Base-by-base conservation (phyloP, 2,329 filamentous ascomycete genomes). In the Aspergillus ruber region DNA sequence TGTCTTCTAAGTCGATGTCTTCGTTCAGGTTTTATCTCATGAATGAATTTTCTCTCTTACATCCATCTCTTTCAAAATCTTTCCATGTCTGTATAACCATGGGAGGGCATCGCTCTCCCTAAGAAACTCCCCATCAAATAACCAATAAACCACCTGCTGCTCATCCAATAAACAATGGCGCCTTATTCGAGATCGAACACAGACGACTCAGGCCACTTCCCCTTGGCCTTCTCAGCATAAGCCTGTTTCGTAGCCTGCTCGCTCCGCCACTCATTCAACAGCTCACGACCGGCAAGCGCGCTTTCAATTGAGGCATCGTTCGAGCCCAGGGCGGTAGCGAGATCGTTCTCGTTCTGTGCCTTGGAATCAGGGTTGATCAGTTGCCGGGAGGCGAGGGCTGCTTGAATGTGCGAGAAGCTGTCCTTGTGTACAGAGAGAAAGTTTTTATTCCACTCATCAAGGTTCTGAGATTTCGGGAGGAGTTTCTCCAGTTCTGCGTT, bases 401-500 rank as follows among this genome's bases (percentile, higher is more conserved):
- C 78, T 47, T 87, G 78, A 3, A 84, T 72, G 60, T 88, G 82
- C 13, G 73, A 54, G 5, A 80, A 73, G 63, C 82, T 86, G 47
- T 76, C 66, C 55, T 80, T 79, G 71, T 91, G 77, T 55, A 78
- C 74, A 38, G 76, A 64, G 15, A 83, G 67, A 66, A 83, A 91
- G 18, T 80, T 77, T 35, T 83, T 74, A 66, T 90, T 91, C 70
- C 78, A 80, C 55, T 81, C 74, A 42, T 76, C 71, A 39, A 88
- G 74, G 44, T 84, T 77, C 17, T 74, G 68, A 33, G 71, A 68
- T 25, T 79, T 78, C 8, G 79, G 70, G 6, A 83, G 74, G 20
- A 85, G 69, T 7, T 76, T 72, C 32, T 79, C 80, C 56, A 90
- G 87, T 54, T 84, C 82, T 2, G 80, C 70, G 50, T 84, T 82